A percentile compares a stretch with the other conserved stretches of the same genome.
These are phyloP conservation scores for Kwoniella europaea DNA, from an alignment of 768 basidiomycete species.

Conservation along the genomic window DNA sequence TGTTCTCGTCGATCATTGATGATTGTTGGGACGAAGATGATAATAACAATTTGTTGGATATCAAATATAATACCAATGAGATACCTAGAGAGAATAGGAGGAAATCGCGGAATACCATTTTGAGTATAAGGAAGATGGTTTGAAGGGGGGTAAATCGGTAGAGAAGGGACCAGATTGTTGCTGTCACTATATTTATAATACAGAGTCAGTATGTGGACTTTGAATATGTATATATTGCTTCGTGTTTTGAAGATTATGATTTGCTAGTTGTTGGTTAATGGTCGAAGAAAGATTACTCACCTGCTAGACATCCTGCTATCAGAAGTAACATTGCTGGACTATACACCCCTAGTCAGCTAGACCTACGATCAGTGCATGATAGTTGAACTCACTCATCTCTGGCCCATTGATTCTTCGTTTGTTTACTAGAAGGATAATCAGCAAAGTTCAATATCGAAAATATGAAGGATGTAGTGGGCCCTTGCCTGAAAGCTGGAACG, in stretches of 20 bases:
- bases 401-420: constrained; percentile 98
- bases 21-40: constrained; percentile 69
- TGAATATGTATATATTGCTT: too few species aligned
- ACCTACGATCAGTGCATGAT: background rate
- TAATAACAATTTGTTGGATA: constrained; percentile 72
- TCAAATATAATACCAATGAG: constrained; percentile 67
- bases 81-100: constrained; percentile 74
- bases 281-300: constrained; percentile 60
- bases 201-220: background rate
- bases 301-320: constrained; percentile 74
- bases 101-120: constrained; percentile 90
- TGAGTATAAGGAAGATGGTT: constrained; percentile 69
- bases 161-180: constrained; percentile 81
- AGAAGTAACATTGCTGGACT: constrained; percentile 86
- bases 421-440: constrained; percentile 59
- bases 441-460: background rate
- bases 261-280: too few species aligned
- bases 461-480: too few species aligned
- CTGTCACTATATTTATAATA: constrained; percentile 65
- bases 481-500: background rate
- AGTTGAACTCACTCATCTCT: constrained; percentile 71
- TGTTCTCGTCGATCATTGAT: constrained; percentile 67
- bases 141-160: constrained; percentile 70
- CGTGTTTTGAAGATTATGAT: too few species aligned
- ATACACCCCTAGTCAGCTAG: background rate